These are phyloP conservation scores for Aspergillus clavatus DNA, from an alignment of 2,329 filamentous ascomycete species.

Conservation along the genomic window DNA sequence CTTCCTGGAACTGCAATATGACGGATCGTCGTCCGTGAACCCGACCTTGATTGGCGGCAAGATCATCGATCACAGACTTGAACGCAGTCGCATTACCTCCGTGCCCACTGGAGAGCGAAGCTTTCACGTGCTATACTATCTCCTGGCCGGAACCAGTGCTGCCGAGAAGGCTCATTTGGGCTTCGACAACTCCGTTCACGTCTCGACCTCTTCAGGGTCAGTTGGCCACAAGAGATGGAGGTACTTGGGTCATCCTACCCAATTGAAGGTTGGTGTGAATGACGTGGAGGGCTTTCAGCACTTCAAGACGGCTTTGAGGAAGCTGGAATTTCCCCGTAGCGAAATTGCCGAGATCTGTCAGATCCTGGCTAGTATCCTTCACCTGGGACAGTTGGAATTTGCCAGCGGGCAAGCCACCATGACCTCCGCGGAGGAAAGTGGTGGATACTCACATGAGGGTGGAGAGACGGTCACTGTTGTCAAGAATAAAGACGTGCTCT, in stretches of 20 bases:
- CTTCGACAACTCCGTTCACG: constrained; percentile 47
- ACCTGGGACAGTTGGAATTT: constrained; percentile 96
- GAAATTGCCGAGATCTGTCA: constrained; percentile 98
- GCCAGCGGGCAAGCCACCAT: constrained; percentile 74
- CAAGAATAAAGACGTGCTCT: constrained; percentile 86
- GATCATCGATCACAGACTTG: constrained; percentile 85
- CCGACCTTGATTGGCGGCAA: constrained; percentile 91
- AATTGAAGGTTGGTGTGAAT: constrained; percentile 95
- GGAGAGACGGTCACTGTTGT: constrained; percentile 79
- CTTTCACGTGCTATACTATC: constrained; percentile 93
- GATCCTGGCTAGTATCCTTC: constrained; percentile 86
- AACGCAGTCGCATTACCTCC: constrained; percentile 82
- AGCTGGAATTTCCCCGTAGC: constrained; percentile 85
- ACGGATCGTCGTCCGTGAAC: constrained; percentile 76
- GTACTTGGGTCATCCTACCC: constrained; percentile 91
- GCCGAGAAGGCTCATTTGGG: constrained; percentile 85
- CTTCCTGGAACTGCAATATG: constrained; percentile 95
- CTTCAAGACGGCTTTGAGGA: constrained; percentile 92
- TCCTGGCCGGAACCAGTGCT: constrained; percentile 83
- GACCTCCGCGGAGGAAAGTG: constrained; percentile 79
- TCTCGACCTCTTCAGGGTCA: constrained; percentile 46
- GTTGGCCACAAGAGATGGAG: constrained; percentile 78
- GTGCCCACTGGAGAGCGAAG: constrained; percentile 95
- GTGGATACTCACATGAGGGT: constrained; percentile 93
- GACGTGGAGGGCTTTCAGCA: constrained; percentile 93